These are phyloP conservation scores for Lanmaoa rubissima DNA, from an alignment of 768 basidiomycete species.

Conservation along the genomic window DNA sequence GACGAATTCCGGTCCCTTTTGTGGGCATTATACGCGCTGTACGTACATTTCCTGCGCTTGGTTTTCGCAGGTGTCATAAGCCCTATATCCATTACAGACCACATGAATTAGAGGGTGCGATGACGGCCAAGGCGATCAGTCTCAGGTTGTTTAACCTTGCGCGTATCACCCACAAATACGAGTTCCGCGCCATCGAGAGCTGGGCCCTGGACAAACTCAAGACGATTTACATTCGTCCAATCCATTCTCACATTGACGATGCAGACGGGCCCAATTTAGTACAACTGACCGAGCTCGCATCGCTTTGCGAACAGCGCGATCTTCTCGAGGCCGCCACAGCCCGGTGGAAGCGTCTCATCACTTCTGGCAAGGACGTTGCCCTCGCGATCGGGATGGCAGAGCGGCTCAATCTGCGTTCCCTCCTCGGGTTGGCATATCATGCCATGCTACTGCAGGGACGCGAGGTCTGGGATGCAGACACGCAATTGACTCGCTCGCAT, in stretches of 20 bases:
- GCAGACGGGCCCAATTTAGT: slow-evolving; percentile 39
- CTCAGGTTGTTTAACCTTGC: slow-evolving; percentile 47
- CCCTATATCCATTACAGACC: slow-evolving; percentile 32
- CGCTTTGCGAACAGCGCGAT: slow-evolving; percentile 46
- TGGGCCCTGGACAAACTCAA: slow-evolving; percentile 46
- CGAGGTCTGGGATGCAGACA: slow-evolving; percentile 46
- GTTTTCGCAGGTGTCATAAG: slow-evolving; percentile 1
- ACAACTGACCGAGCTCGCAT: slow-evolving; percentile 51
- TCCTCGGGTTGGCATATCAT: slow-evolving; percentile 51
- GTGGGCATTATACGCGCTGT: slow-evolving; percentile 54
- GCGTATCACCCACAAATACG: slow-evolving; percentile 48
- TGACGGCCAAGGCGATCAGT: slow-evolving; percentile 42
- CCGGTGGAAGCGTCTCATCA: slow-evolving; percentile 49
- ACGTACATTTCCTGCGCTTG: slow-evolving; percentile 25
- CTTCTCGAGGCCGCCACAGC: slow-evolving; percentile 41
- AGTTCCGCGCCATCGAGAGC: slow-evolving; percentile 42
- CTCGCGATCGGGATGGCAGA: slow-evolving; percentile 48
- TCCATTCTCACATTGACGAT: slow-evolving; percentile 31
- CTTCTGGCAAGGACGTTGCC: slow-evolving; percentile 43
- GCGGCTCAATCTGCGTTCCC: slow-evolving; percentile 43
- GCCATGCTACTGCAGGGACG: slow-evolving; percentile 52
- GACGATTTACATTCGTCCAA: slow-evolving; percentile 33
- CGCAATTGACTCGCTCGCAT: slow-evolving; percentile 46
- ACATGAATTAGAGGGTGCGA: slow-evolving; percentile 44
- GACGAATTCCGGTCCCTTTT: slow-evolving; percentile 52